Conservation (phyloP, 192 early-diverging fungal genomes). For the Umbelopsis ramanniana region DNA sequence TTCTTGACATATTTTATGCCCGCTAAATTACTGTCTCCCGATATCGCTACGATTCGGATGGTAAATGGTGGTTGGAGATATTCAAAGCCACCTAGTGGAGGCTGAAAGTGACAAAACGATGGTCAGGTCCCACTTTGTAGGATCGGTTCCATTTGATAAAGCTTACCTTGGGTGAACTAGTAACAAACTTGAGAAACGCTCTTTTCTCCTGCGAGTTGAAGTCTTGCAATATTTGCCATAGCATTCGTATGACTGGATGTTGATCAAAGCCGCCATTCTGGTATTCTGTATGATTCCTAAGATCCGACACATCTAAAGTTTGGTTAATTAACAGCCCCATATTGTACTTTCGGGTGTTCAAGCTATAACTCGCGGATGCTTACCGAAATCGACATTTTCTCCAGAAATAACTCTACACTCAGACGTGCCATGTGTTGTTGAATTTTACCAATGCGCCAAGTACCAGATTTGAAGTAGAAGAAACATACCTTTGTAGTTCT, state of each 20-base stretch:
- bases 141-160: slow-evolving; percentile 34
- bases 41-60: slow-evolving; percentile 52
- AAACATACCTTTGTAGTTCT: slow-evolving; percentile 70
- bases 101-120: slow-evolving; percentile 33
- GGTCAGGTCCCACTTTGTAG: slow-evolving; percentile 30
- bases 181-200: slow-evolving; percentile 77
- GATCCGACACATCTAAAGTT: slow-evolving; percentile 61
- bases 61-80: slow-evolving; percentile 62
- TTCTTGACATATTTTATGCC: slow-evolving; percentile 50
- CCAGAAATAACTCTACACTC: slow-evolving; percentile 57
- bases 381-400: slow-evolving; percentile 66
- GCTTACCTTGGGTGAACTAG: slow-evolving; percentile 71
- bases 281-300: slow-evolving; percentile 66
- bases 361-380: neutral
- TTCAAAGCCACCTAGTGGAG: slow-evolving; percentile 66
- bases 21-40: slow-evolving; percentile 40
- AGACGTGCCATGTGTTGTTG: neutral
- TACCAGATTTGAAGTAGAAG: neutral
- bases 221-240: slow-evolving; percentile 72
- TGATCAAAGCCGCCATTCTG: slow-evolving; percentile 70
- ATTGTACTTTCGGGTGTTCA: neutral
- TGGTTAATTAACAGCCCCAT: neutral
- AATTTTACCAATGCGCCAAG: neutral
- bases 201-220: slow-evolving; percentile 64
- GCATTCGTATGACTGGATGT: slow-evolving; percentile 68